Evolutionary conservation across 441 rosid genomes (phyloP).

Genomic region (Lepidium campestre): DNA sequence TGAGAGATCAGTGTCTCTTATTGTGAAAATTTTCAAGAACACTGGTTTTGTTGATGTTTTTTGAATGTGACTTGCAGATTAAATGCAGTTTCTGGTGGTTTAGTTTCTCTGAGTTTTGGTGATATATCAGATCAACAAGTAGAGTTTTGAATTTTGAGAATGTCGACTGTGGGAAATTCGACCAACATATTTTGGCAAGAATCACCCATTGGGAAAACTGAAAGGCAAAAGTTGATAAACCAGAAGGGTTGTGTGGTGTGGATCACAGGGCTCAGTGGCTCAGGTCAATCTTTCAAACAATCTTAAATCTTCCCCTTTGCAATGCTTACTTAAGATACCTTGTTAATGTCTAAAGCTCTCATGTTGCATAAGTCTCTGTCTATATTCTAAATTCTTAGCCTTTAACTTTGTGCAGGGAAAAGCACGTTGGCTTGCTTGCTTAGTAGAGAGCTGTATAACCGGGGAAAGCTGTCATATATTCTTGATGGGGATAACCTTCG

Average conservation of each 20-base stretch:
- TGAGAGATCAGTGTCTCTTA: background rate
- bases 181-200: conserved; percentile 90
- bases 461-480: conserved; percentile 68
- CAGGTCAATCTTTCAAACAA: conserved; percentile 42
- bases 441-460: conserved; percentile 55
- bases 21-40: background rate
- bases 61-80: background rate
- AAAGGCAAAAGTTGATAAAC: conserved; percentile 68
- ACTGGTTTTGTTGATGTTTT: background rate
- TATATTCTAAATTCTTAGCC: background rate
- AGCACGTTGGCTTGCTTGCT: conserved; percentile 82
- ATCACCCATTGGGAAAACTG: conserved; percentile 64
- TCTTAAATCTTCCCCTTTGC: background rate
- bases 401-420: conserved; percentile 47
- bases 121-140: background rate
- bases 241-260: conserved; percentile 90
- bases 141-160: conserved; percentile 13
- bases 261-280: conserved; percentile 96
- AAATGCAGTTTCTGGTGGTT: background rate
- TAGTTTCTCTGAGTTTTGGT: conserved; percentile 1
- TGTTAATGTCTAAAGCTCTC: background rate
- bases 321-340: background rate
- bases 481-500: conserved; percentile 91
- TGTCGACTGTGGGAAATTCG: conserved; percentile 62
- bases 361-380: background rate